Percentiles rank a stretch among this genome's conserved stretches.
Conservation (phyloP, 2,329 filamentous ascomycete species). For the Scedosporium aurantiacum region DNA sequence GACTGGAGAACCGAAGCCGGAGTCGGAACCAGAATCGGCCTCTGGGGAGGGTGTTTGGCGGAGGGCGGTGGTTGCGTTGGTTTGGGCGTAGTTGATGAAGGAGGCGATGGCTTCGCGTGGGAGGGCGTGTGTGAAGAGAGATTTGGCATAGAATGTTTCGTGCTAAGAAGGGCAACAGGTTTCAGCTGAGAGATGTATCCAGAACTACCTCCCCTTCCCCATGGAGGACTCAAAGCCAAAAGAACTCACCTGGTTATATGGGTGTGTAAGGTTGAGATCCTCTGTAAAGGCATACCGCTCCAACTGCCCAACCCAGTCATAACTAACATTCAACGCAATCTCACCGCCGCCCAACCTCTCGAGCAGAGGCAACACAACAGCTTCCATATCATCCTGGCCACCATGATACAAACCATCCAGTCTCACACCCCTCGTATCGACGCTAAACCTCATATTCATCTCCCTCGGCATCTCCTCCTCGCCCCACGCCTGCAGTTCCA, state of each 20-base stretch:
- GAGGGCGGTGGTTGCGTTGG: slow-evolving; percentile 5
- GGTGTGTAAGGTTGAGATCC: slow-evolving; percentile 15
- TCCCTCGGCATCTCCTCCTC: slow-evolving; percentile 12
- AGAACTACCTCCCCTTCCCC: no score
- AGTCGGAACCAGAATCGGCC: neutral
- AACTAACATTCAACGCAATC: neutral
- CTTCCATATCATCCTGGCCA: slow-evolving; percentile 9
- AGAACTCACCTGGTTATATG: slow-evolving; percentile 15
- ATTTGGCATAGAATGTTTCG: slow-evolving; percentile 19
- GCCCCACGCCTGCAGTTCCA: slow-evolving; percentile 16
- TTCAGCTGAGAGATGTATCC: no score
- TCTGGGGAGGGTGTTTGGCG: neutral
- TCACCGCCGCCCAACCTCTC: slow-evolving; percentile 9
- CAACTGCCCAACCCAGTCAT: slow-evolving; percentile 6
- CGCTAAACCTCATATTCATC: slow-evolving; percentile 19
- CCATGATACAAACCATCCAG: slow-evolving; percentile 21
- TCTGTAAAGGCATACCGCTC: slow-evolving; percentile 10
- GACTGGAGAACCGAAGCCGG: neutral
- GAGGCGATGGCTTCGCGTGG: slow-evolving; percentile 13
- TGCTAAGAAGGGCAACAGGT: slow-evolving; percentile 11
- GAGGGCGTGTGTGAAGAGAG: slow-evolving; percentile 17
- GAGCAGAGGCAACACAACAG: slow-evolving; percentile 13
- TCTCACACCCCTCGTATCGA: slow-evolving; percentile 9
- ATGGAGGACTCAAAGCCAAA: neutral
- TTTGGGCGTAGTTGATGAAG: slow-evolving; percentile 12